phyloP scores from a whole-genome alignment of 305 asterid species.

The Solanum hybrid region DNA sequence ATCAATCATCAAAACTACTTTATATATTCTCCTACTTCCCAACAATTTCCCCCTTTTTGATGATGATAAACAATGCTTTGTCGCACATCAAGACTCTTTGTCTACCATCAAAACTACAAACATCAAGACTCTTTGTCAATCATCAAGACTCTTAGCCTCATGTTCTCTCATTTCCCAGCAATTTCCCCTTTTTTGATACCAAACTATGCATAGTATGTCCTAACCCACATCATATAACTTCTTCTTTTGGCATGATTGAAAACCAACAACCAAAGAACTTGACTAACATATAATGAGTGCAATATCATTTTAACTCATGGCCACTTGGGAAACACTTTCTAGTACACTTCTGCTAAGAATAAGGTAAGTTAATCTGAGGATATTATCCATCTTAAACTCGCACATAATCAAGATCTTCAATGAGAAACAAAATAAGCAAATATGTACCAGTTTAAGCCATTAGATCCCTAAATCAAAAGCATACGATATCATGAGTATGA shows the following conservation, averaged over 20 bases:
- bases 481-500: neutral
- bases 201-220: neutral
- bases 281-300: neutral
- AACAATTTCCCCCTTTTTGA: neutral
- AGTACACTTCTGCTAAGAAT: neutral
- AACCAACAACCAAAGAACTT: neutral
- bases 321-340: neutral
- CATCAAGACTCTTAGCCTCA: neutral
- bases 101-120: no score
- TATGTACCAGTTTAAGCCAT: neutral
- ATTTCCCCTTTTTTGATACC: neutral
- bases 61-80: neutral
- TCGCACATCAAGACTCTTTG: neutral
- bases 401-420: neutral
- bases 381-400: neutral
- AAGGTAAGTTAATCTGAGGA: neutral
- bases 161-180: neutral
- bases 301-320: neutral
- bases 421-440: neutral
- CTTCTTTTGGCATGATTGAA: no score
- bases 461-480: neutral
- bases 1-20: no score
- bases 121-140: no score
- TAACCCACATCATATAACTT: neutral
- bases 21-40: neutral